phyloP scores from a whole-genome alignment of 1,139 yeast species.

The Trichomonascaceae sp. region DNA sequence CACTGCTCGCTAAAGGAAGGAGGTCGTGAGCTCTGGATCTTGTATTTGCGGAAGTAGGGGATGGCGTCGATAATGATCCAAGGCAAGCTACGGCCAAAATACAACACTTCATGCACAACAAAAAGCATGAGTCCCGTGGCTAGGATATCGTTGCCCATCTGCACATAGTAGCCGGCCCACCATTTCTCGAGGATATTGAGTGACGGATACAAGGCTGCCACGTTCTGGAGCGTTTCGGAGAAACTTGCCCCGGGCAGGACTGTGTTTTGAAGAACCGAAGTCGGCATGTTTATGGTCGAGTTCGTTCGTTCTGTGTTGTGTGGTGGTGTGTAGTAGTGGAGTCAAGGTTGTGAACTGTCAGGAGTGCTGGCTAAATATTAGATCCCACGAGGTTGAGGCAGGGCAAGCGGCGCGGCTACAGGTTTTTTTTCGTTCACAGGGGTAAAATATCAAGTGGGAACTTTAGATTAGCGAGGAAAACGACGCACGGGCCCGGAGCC shows the following conservation, averaged over 20 bases:
- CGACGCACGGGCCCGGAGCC: too few species aligned
- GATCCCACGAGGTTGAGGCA: too few species aligned
- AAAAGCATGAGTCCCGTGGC: conserved; percentile 81
- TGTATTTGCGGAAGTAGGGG: conserved; percentile 63
- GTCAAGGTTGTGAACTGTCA: too few species aligned
- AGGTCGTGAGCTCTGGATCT: conserved; percentile 66
- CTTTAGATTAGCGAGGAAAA: too few species aligned
- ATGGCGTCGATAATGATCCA: conserved; percentile 73
- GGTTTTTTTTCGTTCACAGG: too few species aligned
- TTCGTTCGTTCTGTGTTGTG: too few species aligned
- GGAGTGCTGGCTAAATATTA: too few species aligned
- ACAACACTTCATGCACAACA: conserved; percentile 62
- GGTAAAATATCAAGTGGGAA: too few species aligned
- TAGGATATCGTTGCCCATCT: conserved; percentile 61
- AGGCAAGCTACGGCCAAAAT: conserved; percentile 78
- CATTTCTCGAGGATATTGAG: conserved; percentile 36
- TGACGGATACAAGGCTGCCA: conserved; percentile 9
- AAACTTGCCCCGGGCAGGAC: conserved; percentile 11
- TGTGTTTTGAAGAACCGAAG: conserved; percentile 11
- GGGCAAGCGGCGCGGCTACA: too few species aligned
- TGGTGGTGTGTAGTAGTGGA: too few species aligned
- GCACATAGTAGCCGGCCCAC: conserved; percentile 82
- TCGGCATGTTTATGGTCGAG: too few species aligned
- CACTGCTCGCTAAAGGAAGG: conserved; percentile 77
- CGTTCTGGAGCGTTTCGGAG: conserved; percentile 10